Conservation (phyloP, 257 asterid species). For the Orobanche coerulescens region DNA sequence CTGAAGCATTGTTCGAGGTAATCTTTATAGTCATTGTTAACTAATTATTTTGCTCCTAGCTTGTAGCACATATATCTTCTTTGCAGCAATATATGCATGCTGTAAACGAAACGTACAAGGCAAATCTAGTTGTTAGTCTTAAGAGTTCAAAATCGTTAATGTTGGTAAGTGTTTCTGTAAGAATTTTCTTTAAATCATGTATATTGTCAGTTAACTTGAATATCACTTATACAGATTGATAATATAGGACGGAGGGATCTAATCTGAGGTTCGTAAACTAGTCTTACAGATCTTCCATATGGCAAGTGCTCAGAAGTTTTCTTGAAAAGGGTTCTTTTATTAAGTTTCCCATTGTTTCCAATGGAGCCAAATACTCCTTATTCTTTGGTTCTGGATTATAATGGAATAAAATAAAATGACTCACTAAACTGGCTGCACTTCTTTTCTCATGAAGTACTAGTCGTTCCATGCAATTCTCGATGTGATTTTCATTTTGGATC, state of each 20-base stretch:
- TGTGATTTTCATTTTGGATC: too few relatives aligned
- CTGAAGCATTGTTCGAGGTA: conserved; percentile 96
- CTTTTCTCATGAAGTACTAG: too few relatives aligned
- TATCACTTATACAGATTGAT: not conserved
- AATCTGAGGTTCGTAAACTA: not conserved
- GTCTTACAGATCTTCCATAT: not conserved
- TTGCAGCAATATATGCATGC: not conserved
- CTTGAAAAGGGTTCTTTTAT: not conserved
- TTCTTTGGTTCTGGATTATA: too few relatives aligned
- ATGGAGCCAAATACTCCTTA: too few relatives aligned
- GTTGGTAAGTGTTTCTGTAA: conserved; percentile 4
- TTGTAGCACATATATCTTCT: conserved; percentile 6
- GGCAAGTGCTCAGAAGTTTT: not conserved
- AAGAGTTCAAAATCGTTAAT: not conserved
- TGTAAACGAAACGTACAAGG: not conserved
- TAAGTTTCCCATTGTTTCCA: too few relatives aligned
- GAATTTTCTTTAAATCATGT: conserved; percentile 3
- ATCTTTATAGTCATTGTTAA: not conserved
- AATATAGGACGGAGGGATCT: not conserved
- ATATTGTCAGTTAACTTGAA: not conserved
- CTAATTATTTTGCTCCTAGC: conserved; percentile 11
- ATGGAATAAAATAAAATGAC: too few relatives aligned
- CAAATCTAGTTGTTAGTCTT: conserved; percentile 1
- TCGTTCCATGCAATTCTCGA: too few relatives aligned
- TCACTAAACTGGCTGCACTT: too few relatives aligned